phyloP scores from a whole-genome alignment of 139 green algal genomes.

The Picochlorum costavermella region DNA sequence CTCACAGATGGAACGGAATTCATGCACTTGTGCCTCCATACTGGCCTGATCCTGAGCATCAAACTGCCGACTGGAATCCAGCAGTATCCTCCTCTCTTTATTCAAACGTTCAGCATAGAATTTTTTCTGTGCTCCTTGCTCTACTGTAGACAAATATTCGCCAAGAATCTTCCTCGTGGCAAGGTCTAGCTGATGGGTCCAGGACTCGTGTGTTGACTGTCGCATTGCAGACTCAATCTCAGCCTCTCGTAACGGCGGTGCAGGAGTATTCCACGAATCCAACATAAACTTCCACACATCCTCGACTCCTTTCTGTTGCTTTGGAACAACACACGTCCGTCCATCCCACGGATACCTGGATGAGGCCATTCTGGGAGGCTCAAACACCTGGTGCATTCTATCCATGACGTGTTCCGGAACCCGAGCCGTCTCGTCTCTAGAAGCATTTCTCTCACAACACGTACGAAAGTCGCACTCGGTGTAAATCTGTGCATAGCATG shows the following conservation, averaged over 20 bases:
- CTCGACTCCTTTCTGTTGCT: not conserved
- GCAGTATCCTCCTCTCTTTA: no score
- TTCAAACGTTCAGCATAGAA: no score
- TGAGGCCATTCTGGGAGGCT: not conserved
- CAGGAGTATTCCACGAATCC: not conserved
- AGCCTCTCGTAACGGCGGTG: not conserved
- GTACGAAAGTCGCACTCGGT: not conserved
- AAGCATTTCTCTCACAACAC: not conserved
- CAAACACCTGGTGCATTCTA: not conserved
- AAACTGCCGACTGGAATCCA: no score
- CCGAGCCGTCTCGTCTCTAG: not conserved
- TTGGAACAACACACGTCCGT: not conserved
- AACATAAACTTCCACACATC: not conserved
- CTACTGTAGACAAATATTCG: not conserved
- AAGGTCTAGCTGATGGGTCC: slow-evolving; percentile 5
- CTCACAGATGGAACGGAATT: no score
- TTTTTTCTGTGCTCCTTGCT: no score
- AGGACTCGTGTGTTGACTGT: not conserved
- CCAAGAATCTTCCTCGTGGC: not conserved
- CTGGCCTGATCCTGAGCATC: no score
- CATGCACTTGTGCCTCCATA: no score
- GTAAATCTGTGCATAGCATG: slow-evolving; percentile 2
- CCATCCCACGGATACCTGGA: not conserved
- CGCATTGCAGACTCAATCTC: not conserved
- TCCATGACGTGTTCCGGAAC: not conserved